Evolutionary conservation across 805 yeast genomes (phyloP).

Genomic region (Naumovozyma castellii): DNA sequence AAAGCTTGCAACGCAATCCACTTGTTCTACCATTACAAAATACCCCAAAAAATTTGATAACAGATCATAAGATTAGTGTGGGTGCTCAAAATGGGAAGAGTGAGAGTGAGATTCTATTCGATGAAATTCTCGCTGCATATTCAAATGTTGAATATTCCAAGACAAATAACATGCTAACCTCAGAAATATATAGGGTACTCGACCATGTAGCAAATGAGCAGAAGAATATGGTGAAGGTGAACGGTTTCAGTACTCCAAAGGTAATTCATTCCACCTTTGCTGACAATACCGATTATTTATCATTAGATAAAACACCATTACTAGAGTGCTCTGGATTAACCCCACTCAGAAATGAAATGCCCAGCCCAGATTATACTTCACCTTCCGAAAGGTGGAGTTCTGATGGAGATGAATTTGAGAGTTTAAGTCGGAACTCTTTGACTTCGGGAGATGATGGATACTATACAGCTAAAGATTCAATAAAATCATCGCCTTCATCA

Average conservation of each 20-base stretch:
- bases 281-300: slow-evolving; percentile 1
- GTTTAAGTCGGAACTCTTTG: slow-evolving; percentile 1
- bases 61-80: neutral
- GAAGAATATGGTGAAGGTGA: slow-evolving; percentile 4
- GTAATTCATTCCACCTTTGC: neutral
- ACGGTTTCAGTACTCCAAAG: slow-evolving; percentile 1
- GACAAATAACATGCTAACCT: slow-evolving; percentile 5
- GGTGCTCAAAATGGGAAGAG: slow-evolving; percentile 4
- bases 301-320: slow-evolving; percentile 1
- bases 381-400: slow-evolving; percentile 16
- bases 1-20: neutral
- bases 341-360: slow-evolving; percentile 9
- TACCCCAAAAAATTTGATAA: neutral
- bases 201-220: slow-evolving; percentile 8
- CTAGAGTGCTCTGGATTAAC: slow-evolving; percentile 4
- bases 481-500: neutral
- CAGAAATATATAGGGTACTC: slow-evolving; percentile 16
- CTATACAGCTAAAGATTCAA: neutral
- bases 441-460: neutral
- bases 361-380: slow-evolving; percentile 20
- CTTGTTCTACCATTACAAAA: neutral
- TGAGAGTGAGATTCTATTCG: slow-evolving; percentile 18
- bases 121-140: slow-evolving; percentile 24
- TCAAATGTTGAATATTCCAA: neutral
- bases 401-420: slow-evolving; percentile 20